These are phyloP conservation scores for Ustilago crameri DNA, from an alignment of 1,284 basidiomycete species.

Conservation along the genomic window DNA sequence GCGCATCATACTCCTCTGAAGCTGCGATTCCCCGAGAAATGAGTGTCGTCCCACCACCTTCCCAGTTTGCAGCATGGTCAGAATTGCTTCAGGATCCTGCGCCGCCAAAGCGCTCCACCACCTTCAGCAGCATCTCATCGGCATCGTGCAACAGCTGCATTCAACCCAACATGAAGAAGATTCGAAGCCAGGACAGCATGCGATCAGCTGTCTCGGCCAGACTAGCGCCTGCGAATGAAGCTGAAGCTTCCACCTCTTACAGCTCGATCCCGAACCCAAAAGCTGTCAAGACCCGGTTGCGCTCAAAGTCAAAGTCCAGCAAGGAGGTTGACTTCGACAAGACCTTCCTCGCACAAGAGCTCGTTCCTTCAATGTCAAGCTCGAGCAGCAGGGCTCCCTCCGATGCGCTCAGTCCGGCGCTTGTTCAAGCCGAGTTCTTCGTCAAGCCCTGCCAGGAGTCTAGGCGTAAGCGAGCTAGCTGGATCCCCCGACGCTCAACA, in stretches of 20 bases:
- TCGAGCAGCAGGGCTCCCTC: neutral
- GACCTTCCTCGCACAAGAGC: constrained; percentile 67
- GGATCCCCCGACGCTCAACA: constrained; percentile 15
- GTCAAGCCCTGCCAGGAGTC: constrained; percentile 10
- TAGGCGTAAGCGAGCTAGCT: constrained; percentile 12
- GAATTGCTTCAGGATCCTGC: constrained; percentile 20
- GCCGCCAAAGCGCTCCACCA: constrained; percentile 30
- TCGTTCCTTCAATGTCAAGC: constrained; percentile 19
- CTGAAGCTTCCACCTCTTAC: constrained; percentile 4
- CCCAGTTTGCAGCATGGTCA: constrained; percentile 40
- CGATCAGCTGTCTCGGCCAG: constrained; percentile 16
- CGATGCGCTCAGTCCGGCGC: constrained; percentile 6
- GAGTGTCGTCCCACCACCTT: constrained; percentile 11
- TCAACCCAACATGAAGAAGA: constrained; percentile 26
- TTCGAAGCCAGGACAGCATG: constrained; percentile 39
- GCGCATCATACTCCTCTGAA: constrained; percentile 8
- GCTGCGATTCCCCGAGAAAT: neutral
- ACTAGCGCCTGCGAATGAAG: constrained; percentile 13
- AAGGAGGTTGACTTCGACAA: constrained; percentile 53
- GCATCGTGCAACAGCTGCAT: constrained; percentile 23
- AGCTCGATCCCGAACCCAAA: constrained; percentile 22
- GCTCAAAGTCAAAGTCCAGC: constrained; percentile 38
- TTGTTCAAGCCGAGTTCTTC: constrained; percentile 10
- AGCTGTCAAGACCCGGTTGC: constrained; percentile 27
- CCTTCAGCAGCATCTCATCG: constrained; percentile 42